Evolutionary conservation across 306 rosid species (phyloP), one percentile per base, ranked within the genome.

Genomic region (Cucurbita ficifolia): DNA sequence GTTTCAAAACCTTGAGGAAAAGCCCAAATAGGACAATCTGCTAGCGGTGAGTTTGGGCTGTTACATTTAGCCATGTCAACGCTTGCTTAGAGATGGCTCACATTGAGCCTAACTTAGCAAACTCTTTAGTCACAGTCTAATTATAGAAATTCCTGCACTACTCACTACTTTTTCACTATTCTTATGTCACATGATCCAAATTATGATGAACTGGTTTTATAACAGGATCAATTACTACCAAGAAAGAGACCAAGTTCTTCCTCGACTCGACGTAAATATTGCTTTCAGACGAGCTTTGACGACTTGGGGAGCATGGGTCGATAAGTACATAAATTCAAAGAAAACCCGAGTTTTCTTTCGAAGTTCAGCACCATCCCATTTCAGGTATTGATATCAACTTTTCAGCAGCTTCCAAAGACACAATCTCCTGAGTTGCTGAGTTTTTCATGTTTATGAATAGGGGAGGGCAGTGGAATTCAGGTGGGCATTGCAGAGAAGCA

Each of bases 231-330:
- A 90, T 76, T 90, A 86, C 89, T 90, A 87, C 76, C 97, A 90
- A 82, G 97, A 94, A 85, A 89, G 88, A 40, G 84, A 78, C 81
- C 77, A 84, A 71, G 90, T 94, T 83, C 91, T 86, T 80, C 97
- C 92, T 10, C 80, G 50, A 79, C 89, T 94, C 39, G 85, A 90
- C 45, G 96, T 83, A 54, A 84, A 88, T 14, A 63, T 79, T 9
- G 98, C 98, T 58, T 89, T 89, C 62, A 80, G 83, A 56, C 90
- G 85, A 87, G 85, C 98, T 80, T 18, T 90, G 80, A 85, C 22
- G 54, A 90, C 97, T 24, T 90, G 98, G 98, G 81, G 88, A 24
- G 79, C 92, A 50, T 94, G 97, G 97, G 95, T 86, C 33, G 97
- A 94, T 69, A 89, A 43, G 78, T 83, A 43, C 84, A 77, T 89